Evolutionary conservation across 2,329 filamentous ascomycete genomes (phyloP).

Genomic region (Fusarium musae): DNA sequence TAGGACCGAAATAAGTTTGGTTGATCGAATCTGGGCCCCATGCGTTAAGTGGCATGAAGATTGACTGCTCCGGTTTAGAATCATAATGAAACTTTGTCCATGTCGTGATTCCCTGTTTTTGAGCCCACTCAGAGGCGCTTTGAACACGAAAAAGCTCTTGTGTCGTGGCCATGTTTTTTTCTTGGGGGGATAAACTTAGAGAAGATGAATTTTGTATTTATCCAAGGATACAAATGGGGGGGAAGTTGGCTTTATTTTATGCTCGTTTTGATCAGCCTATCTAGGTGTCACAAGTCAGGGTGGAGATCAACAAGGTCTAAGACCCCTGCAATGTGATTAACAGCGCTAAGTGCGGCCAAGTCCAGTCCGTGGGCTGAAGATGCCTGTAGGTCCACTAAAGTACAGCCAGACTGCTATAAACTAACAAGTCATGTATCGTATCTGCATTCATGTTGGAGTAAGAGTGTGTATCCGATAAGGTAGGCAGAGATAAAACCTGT

Average conservation of each 20-base stretch:
- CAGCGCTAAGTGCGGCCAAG: neutral
- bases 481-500: neutral
- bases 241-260: neutral
- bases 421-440: neutral
- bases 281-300: neutral
- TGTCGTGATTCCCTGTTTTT: neutral
- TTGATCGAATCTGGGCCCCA: neutral
- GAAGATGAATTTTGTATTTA: neutral
- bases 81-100: neutral
- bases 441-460: neutral
- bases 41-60: neutral
- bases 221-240: neutral
- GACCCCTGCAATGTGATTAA: neutral
- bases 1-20: neutral
- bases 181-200: neutral
- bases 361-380: neutral
- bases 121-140: neutral
- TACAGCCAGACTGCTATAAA: no score
- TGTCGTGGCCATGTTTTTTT: neutral
- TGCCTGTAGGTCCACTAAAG: neutral
- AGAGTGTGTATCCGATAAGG: neutral
- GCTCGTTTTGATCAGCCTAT: neutral
- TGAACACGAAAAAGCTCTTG: neutral
- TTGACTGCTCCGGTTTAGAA: neutral
- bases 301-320: neutral